Evolutionary conservation across 148 eudicot genomes (phyloP).

Genomic region (Camellia japonica): DNA sequence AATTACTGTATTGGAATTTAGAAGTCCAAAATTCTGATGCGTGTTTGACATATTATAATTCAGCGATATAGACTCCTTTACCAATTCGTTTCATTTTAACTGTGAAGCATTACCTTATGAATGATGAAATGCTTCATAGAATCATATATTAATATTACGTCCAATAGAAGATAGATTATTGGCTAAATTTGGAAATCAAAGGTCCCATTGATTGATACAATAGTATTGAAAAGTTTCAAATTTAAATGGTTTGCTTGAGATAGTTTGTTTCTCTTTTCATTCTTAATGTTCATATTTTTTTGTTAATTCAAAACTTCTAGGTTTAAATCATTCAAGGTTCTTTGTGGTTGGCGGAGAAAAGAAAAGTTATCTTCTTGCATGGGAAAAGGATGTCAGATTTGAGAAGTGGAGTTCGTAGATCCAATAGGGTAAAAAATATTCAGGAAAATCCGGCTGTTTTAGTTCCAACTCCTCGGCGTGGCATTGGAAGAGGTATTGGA

Average conservation of each 20-base stretch:
- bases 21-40: background rate
- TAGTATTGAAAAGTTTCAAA: background rate
- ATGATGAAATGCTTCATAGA: background rate
- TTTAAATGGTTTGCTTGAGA: background rate
- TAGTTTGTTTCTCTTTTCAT: background rate
- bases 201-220: background rate
- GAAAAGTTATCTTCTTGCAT: constrained; percentile 24
- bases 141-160: background rate
- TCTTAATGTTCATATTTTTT: background rate
- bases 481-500: constrained; percentile 25
- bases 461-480: constrained; percentile 32
- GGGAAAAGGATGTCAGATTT: constrained; percentile 40
- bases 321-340: background rate
- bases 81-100: background rate
- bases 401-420: constrained; percentile 34
- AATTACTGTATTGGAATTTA: no score
- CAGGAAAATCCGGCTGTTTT: constrained; percentile 25
- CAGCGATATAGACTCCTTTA: background rate
- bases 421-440: constrained; percentile 26
- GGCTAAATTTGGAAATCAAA: background rate
- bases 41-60: background rate
- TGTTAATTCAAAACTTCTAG: background rate
- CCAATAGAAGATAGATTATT: background rate
- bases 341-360: constrained; percentile 11
- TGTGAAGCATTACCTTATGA: background rate